Evolutionary conservation across 495 filamentous ascomycete species (phyloP).

Genomic region (Penicillium paradoxum): DNA sequence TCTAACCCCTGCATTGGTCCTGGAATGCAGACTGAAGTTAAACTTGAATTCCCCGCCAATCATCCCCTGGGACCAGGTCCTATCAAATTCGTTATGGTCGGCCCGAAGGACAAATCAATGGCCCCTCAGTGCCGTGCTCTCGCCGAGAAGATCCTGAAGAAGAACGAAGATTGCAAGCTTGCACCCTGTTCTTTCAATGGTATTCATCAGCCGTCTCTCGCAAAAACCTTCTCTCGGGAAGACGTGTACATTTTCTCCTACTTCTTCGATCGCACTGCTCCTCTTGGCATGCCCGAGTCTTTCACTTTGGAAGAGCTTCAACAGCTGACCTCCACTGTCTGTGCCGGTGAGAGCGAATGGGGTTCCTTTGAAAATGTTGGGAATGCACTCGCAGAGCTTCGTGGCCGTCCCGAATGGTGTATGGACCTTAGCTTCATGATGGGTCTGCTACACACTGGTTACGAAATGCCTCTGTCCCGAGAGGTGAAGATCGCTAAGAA

Average conservation of each 20-base stretch:
- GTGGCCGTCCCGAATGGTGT: slow-evolving; percentile 80
- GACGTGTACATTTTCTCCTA: slow-evolving; percentile 96
- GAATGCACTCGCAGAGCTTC: slow-evolving; percentile 66
- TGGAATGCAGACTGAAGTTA: slow-evolving; percentile 64
- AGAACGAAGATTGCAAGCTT: slow-evolving; percentile 75
- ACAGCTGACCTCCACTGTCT: slow-evolving; percentile 78
- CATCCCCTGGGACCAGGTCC: slow-evolving; percentile 57
- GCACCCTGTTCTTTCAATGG: slow-evolving; percentile 97
- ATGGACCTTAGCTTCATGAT: slow-evolving; percentile 95
- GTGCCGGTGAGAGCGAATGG: slow-evolving; percentile 73
- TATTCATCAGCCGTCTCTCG: slow-evolving; percentile 86
- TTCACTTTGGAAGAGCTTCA: slow-evolving; percentile 86
- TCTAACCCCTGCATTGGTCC: slow-evolving; percentile 85
- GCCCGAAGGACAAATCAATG: slow-evolving; percentile 62
- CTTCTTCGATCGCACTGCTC: slow-evolving; percentile 90
- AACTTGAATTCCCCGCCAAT: slow-evolving; percentile 56
- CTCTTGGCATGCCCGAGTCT: slow-evolving; percentile 90
- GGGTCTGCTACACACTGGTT: slow-evolving; percentile 86
- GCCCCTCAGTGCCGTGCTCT: slow-evolving; percentile 84
- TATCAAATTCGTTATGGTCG: slow-evolving; percentile 81
- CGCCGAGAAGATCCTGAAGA: slow-evolving; percentile 85
- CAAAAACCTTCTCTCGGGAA: slow-evolving; percentile 86
- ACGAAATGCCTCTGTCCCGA: slow-evolving; percentile 93
- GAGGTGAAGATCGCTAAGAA: slow-evolving; percentile 98
- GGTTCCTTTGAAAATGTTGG: slow-evolving; percentile 67